Evolutionary conservation across 371 early-diverging fungal genomes (phyloP).

Genomic region (Mortierella sp.): DNA sequence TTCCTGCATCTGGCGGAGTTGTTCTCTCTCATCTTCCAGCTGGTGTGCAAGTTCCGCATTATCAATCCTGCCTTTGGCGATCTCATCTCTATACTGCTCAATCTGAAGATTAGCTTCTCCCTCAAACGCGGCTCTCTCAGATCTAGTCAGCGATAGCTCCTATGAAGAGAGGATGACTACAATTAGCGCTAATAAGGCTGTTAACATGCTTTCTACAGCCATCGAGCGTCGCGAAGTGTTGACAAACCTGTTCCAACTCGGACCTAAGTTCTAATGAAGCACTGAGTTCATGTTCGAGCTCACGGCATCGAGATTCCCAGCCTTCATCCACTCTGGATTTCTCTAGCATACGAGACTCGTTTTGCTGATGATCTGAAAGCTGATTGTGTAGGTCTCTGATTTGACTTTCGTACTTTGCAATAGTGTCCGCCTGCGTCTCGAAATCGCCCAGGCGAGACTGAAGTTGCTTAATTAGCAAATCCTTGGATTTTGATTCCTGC

Average conservation of each 20-base stretch:
- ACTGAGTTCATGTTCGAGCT: slow-evolving; percentile 41
- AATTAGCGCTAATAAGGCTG: no score
- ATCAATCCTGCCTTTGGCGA: slow-evolving; percentile 35
- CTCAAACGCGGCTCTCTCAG: slow-evolving; percentile 27
- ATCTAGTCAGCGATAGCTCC: slow-evolving; percentile 23
- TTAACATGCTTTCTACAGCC: neutral
- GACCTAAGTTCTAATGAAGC: slow-evolving; percentile 28
- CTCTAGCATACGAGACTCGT: slow-evolving; percentile 36
- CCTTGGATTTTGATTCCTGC: slow-evolving; percentile 14
- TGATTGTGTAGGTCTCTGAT: slow-evolving; percentile 32
- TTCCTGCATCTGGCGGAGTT: slow-evolving; percentile 22
- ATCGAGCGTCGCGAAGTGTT: neutral
- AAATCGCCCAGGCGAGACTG: slow-evolving; percentile 19
- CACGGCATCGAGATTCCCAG: slow-evolving; percentile 35
- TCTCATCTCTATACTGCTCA: slow-evolving; percentile 42
- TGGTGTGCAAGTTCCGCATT: slow-evolving; percentile 25
- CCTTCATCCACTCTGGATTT: slow-evolving; percentile 36
- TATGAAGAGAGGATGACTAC: slow-evolving; percentile 1
- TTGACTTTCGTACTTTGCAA: slow-evolving; percentile 34
- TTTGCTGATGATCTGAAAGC: slow-evolving; percentile 29
- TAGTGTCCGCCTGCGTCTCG: slow-evolving; percentile 23
- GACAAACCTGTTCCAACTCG: slow-evolving; percentile 30
- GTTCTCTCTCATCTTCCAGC: slow-evolving; percentile 38
- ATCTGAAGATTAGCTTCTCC: slow-evolving; percentile 35
- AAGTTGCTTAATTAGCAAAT: slow-evolving; percentile 24